These are phyloP conservation scores for Senna tora DNA, from an alignment of 306 rosid genomes.

Conservation along the genomic window DNA sequence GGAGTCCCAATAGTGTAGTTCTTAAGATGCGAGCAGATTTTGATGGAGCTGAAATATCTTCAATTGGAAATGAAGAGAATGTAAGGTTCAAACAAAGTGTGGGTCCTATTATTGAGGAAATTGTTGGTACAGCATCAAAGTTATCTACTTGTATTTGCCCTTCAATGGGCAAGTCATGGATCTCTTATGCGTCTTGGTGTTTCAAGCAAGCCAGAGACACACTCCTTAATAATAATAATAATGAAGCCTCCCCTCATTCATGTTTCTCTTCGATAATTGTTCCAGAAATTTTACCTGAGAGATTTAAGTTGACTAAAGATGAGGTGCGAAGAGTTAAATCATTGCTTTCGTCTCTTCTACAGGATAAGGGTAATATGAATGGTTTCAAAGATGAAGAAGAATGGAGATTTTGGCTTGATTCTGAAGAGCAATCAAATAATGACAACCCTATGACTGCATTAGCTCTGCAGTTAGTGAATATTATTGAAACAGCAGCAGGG, in stretches of 20 bases:
- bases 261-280: conserved; percentile 67
- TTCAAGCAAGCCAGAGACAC: conserved; percentile 77
- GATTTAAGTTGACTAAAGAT: conserved; percentile 73
- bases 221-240: conserved; percentile 46
- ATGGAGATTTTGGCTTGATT: conserved; percentile 47
- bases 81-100: conserved; percentile 37
- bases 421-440: conserved; percentile 47
- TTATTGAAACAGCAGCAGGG: conserved; percentile 80
- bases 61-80: conserved; percentile 45
- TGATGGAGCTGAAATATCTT: conserved; percentile 45
- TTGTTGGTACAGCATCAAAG: conserved; percentile 79
- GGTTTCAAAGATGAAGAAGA: conserved; percentile 55
- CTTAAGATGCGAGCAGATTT: conserved; percentile 65
- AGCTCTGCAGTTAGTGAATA: conserved; percentile 60
- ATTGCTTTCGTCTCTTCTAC: conserved; percentile 56
- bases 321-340: conserved; percentile 65
- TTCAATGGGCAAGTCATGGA: conserved; percentile 90
- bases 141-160: conserved; percentile 84
- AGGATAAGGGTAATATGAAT: conserved; percentile 47
- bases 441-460: conserved; percentile 50
- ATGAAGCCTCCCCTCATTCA: conserved; percentile 54
- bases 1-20: conserved; percentile 56
- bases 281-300: conserved; percentile 68
- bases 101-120: conserved; percentile 67
- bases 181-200: conserved; percentile 97